Evolutionary conservation across 2,329 filamentous ascomycete genomes (phyloP).

Genomic region (Venturia nashicola): DNA sequence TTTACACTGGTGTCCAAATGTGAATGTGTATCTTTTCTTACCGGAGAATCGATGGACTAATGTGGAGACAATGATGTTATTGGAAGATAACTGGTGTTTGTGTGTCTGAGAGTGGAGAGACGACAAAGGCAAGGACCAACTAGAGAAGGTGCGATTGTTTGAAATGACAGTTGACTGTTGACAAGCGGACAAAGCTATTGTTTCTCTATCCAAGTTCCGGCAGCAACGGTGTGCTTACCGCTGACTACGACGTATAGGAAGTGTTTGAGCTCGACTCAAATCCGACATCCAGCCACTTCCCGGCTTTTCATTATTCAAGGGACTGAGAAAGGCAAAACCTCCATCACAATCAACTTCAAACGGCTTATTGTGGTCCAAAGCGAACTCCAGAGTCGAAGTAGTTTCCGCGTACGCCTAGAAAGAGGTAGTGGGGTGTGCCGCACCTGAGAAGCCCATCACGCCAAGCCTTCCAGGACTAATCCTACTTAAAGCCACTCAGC

Average conservation of each 20-base stretch:
- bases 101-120: no score
- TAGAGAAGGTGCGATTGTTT: no score
- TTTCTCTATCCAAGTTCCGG: background rate
- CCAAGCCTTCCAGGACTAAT: slow-evolving; percentile 1
- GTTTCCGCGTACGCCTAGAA: background rate
- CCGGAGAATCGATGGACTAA: no score
- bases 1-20: no score
- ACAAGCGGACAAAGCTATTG: background rate
- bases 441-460: slow-evolving; percentile 1
- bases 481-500: slow-evolving; percentile 7
- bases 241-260: background rate
- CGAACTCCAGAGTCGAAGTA: background rate
- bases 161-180: background rate
- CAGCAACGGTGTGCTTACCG: background rate
- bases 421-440: background rate
- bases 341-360: background rate
- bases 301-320: background rate
- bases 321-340: background rate
- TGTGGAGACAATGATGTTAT: no score
- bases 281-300: background rate
- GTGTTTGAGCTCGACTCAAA: background rate
- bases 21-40: no score
- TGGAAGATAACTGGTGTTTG: no score
- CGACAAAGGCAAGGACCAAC: no score
- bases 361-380: background rate